Percentiles rank a stretch among this genome's conserved stretches.
These are phyloP conservation scores for Heliamphora ciliata DNA, from an alignment of 179 eudicot genomes.

Conservation along the genomic window DNA sequence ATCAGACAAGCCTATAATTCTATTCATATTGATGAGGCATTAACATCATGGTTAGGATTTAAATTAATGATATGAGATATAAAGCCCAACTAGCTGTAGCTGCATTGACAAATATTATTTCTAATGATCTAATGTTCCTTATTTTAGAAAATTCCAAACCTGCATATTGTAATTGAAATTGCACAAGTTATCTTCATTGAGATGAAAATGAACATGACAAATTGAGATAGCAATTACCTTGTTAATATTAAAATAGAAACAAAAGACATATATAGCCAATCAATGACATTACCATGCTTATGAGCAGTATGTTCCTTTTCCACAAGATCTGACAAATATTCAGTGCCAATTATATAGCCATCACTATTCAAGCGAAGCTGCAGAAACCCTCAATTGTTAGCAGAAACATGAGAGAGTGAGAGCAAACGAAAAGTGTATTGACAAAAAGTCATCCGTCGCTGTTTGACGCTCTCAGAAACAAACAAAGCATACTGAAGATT, in stretches of 20 bases:
- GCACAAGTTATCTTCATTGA: not conserved
- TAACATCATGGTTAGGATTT: too few relatives aligned
- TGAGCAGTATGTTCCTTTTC: conserved; percentile 70
- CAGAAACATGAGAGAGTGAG: not conserved
- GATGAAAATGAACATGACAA: not conserved
- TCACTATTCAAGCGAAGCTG: conserved; percentile 78
- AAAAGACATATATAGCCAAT: not conserved
- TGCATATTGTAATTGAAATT: not conserved
- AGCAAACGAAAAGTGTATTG: not conserved
- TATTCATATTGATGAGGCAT: too few relatives aligned
- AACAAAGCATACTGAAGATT: too few relatives aligned
- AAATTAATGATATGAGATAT: too few relatives aligned
- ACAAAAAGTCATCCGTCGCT: too few relatives aligned
- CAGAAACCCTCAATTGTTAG: conserved; percentile 17
- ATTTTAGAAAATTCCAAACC: not conserved
- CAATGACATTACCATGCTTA: conserved; percentile 53
- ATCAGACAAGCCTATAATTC: too few relatives aligned
- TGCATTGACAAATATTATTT: not conserved
- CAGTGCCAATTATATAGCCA: conserved; percentile 73
- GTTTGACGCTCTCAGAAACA: too few relatives aligned
- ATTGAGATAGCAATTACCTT: not conserved
- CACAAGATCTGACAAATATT: conserved; percentile 79
- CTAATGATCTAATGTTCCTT: not conserved
- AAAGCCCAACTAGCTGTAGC: not conserved
- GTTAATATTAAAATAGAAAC: not conserved